Evolutionary conservation across 2,329 filamentous ascomycete genomes (phyloP).

Genomic region (Colletotrichum spaethianum): DNA sequence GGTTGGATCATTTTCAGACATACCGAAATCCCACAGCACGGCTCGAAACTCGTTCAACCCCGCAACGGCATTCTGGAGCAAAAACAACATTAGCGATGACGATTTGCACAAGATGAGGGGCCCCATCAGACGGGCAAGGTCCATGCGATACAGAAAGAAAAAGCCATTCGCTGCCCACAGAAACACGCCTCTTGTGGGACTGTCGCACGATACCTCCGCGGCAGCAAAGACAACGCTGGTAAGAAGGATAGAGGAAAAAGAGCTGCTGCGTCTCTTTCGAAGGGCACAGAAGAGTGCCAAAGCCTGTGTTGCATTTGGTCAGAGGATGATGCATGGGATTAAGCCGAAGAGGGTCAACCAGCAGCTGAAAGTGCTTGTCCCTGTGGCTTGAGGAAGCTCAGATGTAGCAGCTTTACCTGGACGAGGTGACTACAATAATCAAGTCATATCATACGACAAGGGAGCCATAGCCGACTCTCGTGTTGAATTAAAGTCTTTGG

Average conservation of each 20-base stretch:
- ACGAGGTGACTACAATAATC: neutral
- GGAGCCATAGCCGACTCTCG: neutral
- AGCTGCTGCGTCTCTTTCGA: neutral
- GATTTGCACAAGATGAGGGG: neutral
- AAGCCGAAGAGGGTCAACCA: constrained; percentile 4
- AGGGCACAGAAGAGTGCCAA: constrained; percentile 16
- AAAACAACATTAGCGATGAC: neutral
- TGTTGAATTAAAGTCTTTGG: neutral
- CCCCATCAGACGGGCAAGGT: neutral
- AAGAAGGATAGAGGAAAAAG: neutral
- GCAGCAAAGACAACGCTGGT: neutral
- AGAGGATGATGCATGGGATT: constrained; percentile 9
- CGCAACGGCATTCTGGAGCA: neutral
- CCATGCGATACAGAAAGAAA: neutral
- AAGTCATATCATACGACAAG: neutral
- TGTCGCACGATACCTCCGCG: neutral
- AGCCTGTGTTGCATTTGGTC: constrained; percentile 15
- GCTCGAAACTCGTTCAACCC: neutral
- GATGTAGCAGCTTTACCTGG: neutral
- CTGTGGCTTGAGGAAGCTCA: neutral
- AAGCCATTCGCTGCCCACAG: neutral
- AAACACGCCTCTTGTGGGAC: neutral
- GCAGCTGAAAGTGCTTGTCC: neutral
- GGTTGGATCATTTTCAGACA: too few relatives aligned
- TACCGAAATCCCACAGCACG: neutral